Percentiles rank a stretch among this genome's conserved stretches.
Conservation (phyloP, 495 filamentous ascomycete genomes). For the Annulohypoxylon nitens region DNA sequence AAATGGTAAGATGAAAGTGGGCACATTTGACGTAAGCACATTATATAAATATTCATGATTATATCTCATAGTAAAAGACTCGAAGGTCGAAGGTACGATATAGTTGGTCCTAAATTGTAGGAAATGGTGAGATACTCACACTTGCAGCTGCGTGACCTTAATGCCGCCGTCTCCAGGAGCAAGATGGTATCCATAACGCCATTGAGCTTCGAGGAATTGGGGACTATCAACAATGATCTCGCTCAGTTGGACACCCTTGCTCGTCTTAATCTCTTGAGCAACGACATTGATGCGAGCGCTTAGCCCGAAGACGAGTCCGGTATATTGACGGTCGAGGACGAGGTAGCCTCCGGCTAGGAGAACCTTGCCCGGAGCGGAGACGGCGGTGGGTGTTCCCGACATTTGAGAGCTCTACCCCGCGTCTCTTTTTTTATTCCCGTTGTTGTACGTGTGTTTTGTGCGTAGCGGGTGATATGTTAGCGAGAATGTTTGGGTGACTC, state of each 20-base stretch:
- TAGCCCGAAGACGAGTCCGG: conserved; percentile 92
- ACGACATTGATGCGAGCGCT: conserved; percentile 92
- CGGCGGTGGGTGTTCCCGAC: conserved; percentile 61
- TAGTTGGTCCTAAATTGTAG: neutral
- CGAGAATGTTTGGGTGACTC: neutral
- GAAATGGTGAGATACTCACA: conserved; percentile 67
- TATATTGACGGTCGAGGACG: conserved; percentile 88
- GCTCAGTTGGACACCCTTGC: conserved; percentile 67
- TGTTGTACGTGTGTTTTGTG: neutral
- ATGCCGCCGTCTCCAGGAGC: conserved; percentile 79
- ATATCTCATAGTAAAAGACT: neutral
- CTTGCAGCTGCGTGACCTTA: conserved; percentile 79
- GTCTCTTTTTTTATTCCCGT: conserved; percentile 9
- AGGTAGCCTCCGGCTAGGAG: conserved; percentile 95
- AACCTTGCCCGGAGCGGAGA: conserved; percentile 97
- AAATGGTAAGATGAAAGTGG: neutral
- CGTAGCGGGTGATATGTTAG: neutral
- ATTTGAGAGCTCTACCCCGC: conserved; percentile 42
- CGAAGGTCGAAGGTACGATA: neutral
- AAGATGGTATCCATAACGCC: conserved; percentile 83
- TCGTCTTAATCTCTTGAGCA: conserved; percentile 73
- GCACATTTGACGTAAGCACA: neutral
- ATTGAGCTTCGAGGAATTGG: conserved; percentile 87
- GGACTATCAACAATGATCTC: conserved; percentile 89
- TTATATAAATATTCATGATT: neutral